phyloP scores from a whole-genome alignment of 805 yeast genomes.

The Ogataea zsoltii region DNA sequence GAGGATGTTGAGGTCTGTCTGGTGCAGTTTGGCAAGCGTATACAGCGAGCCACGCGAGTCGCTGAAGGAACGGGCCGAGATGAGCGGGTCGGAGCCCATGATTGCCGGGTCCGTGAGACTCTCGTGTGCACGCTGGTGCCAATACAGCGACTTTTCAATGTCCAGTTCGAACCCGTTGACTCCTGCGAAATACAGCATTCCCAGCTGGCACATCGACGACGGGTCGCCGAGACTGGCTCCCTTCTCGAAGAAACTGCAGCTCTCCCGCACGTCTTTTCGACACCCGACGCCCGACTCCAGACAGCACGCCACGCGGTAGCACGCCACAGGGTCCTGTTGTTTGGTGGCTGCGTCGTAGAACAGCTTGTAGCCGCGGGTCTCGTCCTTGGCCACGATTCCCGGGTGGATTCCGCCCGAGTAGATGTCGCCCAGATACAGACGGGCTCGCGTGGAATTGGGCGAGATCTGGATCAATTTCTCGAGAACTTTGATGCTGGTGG shows the following conservation, averaged over 20 bases:
- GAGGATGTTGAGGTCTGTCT: constrained; percentile 35
- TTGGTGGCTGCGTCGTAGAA: constrained; percentile 58
- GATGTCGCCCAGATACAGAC: constrained; percentile 60
- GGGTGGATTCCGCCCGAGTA: constrained; percentile 53
- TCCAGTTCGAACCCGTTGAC: constrained; percentile 32
- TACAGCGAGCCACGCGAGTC: constrained; percentile 37
- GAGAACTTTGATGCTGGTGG: constrained; percentile 58
- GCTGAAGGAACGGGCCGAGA: constrained; percentile 35
- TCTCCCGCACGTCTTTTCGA: constrained; percentile 42
- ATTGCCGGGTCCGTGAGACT: constrained; percentile 23
- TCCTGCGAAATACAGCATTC: constrained; percentile 56
- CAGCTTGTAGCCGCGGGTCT: constrained; percentile 58
- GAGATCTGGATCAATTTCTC: constrained; percentile 51
- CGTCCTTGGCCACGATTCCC: constrained; percentile 52
- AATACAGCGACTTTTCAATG: constrained; percentile 27
- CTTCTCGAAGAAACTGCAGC: constrained; percentile 53
- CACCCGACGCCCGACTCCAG: constrained; percentile 66
- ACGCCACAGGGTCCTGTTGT: constrained; percentile 57
- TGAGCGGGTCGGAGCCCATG: constrained; percentile 36
- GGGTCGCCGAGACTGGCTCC: constrained; percentile 66
- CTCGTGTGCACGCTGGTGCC: constrained; percentile 32
- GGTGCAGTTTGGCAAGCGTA: constrained; percentile 38
- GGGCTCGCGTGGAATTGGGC: constrained; percentile 55
- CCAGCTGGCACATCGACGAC: constrained; percentile 73
- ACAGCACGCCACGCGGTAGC: constrained; percentile 71